Evolutionary conservation across 768 basidiomycete genomes (phyloP).

Genomic region (Strobilomyces confusus): DNA sequence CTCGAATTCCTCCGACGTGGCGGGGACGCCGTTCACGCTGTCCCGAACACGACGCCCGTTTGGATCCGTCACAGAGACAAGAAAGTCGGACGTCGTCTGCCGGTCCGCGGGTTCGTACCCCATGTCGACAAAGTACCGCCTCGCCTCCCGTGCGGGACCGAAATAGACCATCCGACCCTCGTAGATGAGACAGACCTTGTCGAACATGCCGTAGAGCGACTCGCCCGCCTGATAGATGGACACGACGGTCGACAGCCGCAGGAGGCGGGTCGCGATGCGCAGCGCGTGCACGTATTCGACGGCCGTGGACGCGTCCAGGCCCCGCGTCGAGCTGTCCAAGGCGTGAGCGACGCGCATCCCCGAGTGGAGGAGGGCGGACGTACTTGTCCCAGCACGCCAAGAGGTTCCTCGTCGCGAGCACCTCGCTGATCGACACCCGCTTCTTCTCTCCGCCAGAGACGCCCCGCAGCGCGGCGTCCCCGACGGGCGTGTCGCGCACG

Average conservation of each 20-base stretch:
- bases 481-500: constrained; percentile 69
- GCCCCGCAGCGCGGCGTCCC: constrained; percentile 73
- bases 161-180: constrained; percentile 59
- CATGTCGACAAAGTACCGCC: constrained; percentile 56
- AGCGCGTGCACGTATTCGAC: constrained; percentile 70
- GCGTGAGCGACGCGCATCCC: constrained; percentile 43
- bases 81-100: constrained; percentile 62
- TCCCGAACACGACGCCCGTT: constrained; percentile 50
- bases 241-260: constrained; percentile 58
- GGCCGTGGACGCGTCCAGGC: constrained; percentile 67
- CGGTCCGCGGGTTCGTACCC: constrained; percentile 52
- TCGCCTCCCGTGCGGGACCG: constrained; percentile 50
- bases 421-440: constrained; percentile 75
- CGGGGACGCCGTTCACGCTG: constrained; percentile 24
- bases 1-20: constrained; percentile 58
- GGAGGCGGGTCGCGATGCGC: constrained; percentile 60
- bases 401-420: constrained; percentile 64
- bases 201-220: constrained; percentile 58
- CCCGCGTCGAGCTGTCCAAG: constrained; percentile 54
- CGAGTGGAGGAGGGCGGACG: constrained; percentile 24
- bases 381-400: constrained; percentile 77
- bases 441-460: constrained; percentile 80
- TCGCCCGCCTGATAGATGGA: constrained; percentile 87
- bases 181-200: constrained; percentile 66
- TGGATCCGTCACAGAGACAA: constrained; percentile 60